phyloP scores from a whole-genome alignment of 208 protist species.

The Acanthamoeba healyi region DNA sequence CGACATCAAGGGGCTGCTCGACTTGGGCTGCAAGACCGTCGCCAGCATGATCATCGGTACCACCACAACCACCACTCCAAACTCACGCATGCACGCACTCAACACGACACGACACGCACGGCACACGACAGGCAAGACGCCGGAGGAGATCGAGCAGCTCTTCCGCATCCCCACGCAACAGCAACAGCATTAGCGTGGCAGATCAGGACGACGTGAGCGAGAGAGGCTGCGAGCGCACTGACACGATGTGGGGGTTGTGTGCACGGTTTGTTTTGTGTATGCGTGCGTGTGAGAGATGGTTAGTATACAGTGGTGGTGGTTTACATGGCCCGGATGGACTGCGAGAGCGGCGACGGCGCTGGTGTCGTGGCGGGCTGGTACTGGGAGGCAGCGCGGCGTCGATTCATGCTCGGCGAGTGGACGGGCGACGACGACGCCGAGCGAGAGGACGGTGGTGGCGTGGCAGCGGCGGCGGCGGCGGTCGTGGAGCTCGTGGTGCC shows the following conservation, averaged over 20 bases:
- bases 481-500: not conserved
- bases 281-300: not conserved
- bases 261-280: not conserved
- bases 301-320: not conserved
- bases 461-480: not conserved
- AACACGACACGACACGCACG: not conserved
- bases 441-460: not conserved
- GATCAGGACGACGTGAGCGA: not conserved
- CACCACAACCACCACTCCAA: not conserved
- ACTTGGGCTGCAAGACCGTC: slow-evolving; percentile 62
- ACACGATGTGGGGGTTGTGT: not conserved
- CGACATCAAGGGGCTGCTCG: slow-evolving; percentile 50
- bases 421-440: not conserved
- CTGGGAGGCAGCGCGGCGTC: not conserved
- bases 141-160: slow-evolving; percentile 51
- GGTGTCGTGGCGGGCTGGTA: not conserved
- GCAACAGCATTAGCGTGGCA: not conserved
- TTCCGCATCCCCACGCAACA: slow-evolving; percentile 25
- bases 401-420: not conserved
- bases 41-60: slow-evolving; percentile 54
- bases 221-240: not conserved
- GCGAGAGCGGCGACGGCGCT: not conserved
- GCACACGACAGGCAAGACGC: not conserved
- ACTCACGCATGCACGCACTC: not conserved
- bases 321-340: not conserved